These are phyloP conservation scores for Leucosporidium scottii DNA, from an alignment of 768 basidiomycete species.

Conservation along the genomic window DNA sequence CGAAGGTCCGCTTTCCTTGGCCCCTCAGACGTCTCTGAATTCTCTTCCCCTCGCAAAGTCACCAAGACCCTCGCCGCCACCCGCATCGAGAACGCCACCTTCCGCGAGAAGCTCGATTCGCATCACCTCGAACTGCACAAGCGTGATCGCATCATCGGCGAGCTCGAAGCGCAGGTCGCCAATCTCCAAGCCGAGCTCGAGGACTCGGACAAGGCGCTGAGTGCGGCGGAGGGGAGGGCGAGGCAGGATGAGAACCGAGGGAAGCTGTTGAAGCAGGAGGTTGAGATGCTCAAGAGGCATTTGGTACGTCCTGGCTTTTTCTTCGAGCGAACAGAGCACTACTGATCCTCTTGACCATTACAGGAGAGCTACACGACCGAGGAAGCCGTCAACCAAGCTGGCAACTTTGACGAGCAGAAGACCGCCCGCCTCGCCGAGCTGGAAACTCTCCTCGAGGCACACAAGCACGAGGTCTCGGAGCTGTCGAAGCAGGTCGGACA, in stretches of 20 bases:
- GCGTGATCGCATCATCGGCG: constrained; percentile 31
- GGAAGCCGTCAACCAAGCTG: constrained; percentile 25
- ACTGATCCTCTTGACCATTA: background rate
- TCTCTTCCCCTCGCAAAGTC: constrained; percentile 33
- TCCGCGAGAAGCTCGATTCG: constrained; percentile 31
- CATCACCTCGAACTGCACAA: constrained; percentile 25
- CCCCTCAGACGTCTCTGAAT: constrained; percentile 9
- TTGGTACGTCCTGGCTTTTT: constrained; percentile 20
- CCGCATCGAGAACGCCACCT: constrained; percentile 32
- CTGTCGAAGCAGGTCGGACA: constrained; percentile 19
- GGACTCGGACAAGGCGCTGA: constrained; percentile 7
- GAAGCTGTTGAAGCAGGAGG: constrained; percentile 25
- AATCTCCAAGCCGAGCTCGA: constrained; percentile 7
- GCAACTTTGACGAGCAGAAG: constrained; percentile 25
- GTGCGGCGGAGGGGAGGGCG: constrained; percentile 22
- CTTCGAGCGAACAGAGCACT: background rate
- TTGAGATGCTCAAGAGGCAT: constrained; percentile 29
- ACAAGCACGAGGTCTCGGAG: constrained; percentile 19
- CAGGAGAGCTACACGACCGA: constrained; percentile 33
- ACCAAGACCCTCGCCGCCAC: constrained; percentile 34
- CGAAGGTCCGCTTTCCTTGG: constrained; percentile 28
- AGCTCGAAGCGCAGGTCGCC: constrained; percentile 23
- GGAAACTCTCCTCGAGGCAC: constrained; percentile 26
- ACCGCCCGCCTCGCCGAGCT: constrained; percentile 28
- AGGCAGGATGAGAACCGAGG: constrained; percentile 14